Conservation (phyloP, 2,329 filamentous ascomycete species). For the Pseudogymnoascus sp. region DNA sequence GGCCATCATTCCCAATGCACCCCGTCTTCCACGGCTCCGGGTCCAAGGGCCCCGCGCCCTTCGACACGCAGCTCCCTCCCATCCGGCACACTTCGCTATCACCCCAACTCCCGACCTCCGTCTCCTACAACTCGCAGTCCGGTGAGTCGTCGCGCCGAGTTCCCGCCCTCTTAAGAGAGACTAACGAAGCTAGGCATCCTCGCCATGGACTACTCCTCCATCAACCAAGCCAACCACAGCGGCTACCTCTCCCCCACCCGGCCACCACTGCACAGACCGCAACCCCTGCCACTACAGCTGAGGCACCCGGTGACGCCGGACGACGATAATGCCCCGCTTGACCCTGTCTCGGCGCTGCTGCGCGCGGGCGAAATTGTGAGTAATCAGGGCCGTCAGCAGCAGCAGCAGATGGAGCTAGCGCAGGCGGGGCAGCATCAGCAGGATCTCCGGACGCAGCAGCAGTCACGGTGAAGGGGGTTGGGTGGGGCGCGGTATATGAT, state of each 20-base stretch:
- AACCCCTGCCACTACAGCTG: conserved; percentile 13
- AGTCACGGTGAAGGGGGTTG: not conserved
- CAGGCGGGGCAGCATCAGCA: not conserved
- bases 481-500: not conserved
- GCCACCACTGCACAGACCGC: conserved; percentile 10
- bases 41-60: not conserved
- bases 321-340: conserved; percentile 31
- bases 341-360: conserved; percentile 52
- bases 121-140: not conserved
- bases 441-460: not conserved
- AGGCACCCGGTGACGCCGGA: conserved; percentile 21
- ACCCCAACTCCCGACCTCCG: conserved; percentile 16
- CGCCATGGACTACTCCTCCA: conserved; percentile 15
- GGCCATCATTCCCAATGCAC: conserved; percentile 22
- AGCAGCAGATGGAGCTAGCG: not conserved
- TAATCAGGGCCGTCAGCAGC: not conserved
- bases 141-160: not conserved
- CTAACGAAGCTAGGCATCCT: not conserved
- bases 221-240: conserved; percentile 20
- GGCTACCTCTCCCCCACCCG: conserved; percentile 19
- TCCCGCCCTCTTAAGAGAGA: not conserved
- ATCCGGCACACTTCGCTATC: conserved; percentile 24
- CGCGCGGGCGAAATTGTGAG: conserved; percentile 50
- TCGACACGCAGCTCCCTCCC: conserved; percentile 24
- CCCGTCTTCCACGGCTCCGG: not conserved